Percentiles rank a stretch among this genome's conserved stretches.
phyloP scores from a whole-genome alignment of 192 early-diverging fungal genomes.

The Paraglomus brasilianum region DNA sequence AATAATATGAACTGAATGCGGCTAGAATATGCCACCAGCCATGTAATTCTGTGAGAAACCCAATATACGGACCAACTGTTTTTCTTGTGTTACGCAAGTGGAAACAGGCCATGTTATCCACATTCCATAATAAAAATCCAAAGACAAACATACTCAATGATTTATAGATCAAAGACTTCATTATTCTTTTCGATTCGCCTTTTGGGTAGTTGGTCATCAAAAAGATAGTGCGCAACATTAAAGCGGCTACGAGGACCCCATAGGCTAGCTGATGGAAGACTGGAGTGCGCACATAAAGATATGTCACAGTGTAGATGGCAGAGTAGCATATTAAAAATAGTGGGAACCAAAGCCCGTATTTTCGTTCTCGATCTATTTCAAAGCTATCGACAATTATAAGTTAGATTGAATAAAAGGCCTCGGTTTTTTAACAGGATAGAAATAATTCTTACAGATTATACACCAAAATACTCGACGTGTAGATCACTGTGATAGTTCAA shows the following conservation, averaged over 20 bases:
- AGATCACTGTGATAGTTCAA: conserved; percentile 47
- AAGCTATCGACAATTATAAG: conserved; percentile 38
- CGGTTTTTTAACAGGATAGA: conserved; percentile 3
- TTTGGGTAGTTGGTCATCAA: conserved; percentile 39
- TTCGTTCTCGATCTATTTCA: conserved; percentile 45
- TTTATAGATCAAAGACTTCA: conserved; percentile 36
- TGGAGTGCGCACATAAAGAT: conserved; percentile 66
- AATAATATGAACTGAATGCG: conserved; percentile 53
- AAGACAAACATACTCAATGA: conserved; percentile 47
- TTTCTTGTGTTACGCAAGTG: conserved; percentile 49
- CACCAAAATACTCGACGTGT: conserved; percentile 55
- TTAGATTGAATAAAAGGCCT: conserved; percentile 7
- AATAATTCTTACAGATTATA: conserved; percentile 41
- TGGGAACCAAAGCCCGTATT: conserved; percentile 43
- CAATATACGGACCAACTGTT: conserved; percentile 48
- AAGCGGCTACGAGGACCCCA: conserved; percentile 49
- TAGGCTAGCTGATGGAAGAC: conserved; percentile 70
- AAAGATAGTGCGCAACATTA: conserved; percentile 49
- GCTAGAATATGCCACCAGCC: conserved; percentile 70
- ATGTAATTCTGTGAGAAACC: conserved; percentile 60
- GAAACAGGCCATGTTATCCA: conserved; percentile 74
- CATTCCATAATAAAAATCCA: conserved; percentile 73
- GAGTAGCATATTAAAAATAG: conserved; percentile 54
- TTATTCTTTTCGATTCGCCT: conserved; percentile 18
- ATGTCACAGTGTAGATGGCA: conserved; percentile 51